Conservation (phyloP, 495 filamentous ascomycete species). For the Neurospora hispaniola region DNA sequence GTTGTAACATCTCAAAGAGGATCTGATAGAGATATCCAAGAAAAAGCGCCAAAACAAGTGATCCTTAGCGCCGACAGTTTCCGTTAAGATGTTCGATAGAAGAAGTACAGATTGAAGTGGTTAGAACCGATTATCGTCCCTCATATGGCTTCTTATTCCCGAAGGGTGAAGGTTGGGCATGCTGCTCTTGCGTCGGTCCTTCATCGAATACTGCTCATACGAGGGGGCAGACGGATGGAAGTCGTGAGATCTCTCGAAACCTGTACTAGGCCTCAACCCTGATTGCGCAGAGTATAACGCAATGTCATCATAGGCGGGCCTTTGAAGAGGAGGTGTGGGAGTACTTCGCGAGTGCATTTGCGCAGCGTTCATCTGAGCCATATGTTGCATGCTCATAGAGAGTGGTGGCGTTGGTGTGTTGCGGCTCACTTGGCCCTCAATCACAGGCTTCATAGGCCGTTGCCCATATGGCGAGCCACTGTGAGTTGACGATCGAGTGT, state of each 20-base stretch:
- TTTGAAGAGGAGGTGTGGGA: conserved; percentile 34
- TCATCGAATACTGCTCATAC: conserved; percentile 4
- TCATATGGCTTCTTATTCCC: conserved; percentile 33
- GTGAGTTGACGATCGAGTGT: conserved; percentile 30
- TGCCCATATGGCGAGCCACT: conserved; percentile 35
- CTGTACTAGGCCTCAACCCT: background rate
- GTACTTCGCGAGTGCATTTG: conserved; percentile 24
- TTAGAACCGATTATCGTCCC: conserved; percentile 31
- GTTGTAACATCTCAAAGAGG: background rate
- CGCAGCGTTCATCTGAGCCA: conserved; percentile 26
- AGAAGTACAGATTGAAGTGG: background rate
- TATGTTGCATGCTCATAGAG: conserved; percentile 19
- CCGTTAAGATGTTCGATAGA: background rate
- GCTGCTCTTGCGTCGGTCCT: conserved; percentile 33
- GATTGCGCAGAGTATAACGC: background rate
- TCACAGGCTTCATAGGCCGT: conserved; percentile 28
- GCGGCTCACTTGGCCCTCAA: conserved; percentile 24
- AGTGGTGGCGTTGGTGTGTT: conserved; percentile 36
- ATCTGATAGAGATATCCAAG: background rate
- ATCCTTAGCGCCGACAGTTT: background rate
- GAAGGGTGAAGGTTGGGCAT: conserved; percentile 18
- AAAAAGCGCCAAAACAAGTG: background rate
- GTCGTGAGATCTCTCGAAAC: background rate
- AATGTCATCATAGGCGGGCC: conserved; percentile 9
- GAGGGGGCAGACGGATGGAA: background rate